Evolutionary conservation across 2,329 filamentous ascomycete species (phyloP).

Genomic region (Plectosphaerella sp.): DNA sequence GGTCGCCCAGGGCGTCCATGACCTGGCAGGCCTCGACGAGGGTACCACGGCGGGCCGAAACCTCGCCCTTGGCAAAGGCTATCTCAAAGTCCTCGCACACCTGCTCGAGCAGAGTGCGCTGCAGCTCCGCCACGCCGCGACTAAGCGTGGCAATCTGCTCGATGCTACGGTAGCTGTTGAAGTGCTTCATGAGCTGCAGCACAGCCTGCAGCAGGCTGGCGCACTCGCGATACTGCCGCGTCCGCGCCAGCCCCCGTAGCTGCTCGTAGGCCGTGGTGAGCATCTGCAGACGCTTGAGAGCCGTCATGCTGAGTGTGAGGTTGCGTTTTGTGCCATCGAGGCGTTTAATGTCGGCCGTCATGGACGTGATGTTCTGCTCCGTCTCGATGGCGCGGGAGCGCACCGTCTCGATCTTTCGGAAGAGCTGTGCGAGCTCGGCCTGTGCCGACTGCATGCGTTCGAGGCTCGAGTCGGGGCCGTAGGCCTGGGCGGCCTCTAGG

Average conservation of each 20-base stretch:
- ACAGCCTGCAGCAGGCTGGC: conserved; percentile 91
- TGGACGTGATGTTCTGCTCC: conserved; percentile 92
- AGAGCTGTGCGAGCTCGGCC: conserved; percentile 81
- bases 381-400: conserved; percentile 85
- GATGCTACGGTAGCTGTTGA: conserved; percentile 95
- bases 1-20: conserved; percentile 90
- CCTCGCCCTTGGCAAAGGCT: conserved; percentile 84
- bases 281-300: conserved; percentile 96
- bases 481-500: conserved; percentile 74
- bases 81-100: conserved; percentile 99
- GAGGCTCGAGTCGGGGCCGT: conserved; percentile 81
- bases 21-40: conserved; percentile 86
- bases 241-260: conserved; percentile 74
- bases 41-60: conserved; percentile 62
- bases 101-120: conserved; percentile 89
- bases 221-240: conserved; percentile 90
- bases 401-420: conserved; percentile 92
- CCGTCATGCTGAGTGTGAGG: conserved; percentile 94
- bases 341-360: conserved; percentile 98
- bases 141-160: conserved; percentile 95
- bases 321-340: conserved; percentile 96
- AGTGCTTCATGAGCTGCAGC: conserved; percentile 95
- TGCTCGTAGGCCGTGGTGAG: conserved; percentile 98
- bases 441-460: conserved; percentile 89
- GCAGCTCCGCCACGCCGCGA: conserved; percentile 87